Evolutionary conservation across 129 eudicot species (phyloP).

Genomic region (Artemisia tridentata): DNA sequence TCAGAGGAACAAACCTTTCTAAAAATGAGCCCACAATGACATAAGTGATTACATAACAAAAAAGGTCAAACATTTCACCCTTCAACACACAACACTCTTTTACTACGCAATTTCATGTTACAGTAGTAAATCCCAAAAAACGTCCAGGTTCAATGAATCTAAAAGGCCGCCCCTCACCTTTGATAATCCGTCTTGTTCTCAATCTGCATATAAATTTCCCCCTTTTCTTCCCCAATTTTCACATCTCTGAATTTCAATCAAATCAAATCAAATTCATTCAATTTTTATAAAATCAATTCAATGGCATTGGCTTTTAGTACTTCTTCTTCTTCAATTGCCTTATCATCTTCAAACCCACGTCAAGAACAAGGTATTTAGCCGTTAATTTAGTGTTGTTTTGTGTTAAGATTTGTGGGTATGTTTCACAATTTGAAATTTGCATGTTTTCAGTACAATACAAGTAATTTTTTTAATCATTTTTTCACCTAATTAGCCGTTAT

Average conservation of each 20-base stretch:
- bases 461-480: no score
- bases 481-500: no score
- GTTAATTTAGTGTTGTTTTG: not conserved
- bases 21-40: no score
- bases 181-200: constrained; percentile 20
- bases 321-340: constrained; percentile 40
- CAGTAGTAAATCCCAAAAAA: no score
- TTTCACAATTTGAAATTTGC: no score
- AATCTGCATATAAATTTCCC: constrained; percentile 19
- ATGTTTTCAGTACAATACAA: no score
- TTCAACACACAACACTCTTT: no score
- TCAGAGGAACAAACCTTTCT: no score
- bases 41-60: no score
- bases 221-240: constrained; percentile 1
- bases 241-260: no score
- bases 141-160: constrained; percentile 97
- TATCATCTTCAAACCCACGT: constrained; percentile 39
- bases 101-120: no score
- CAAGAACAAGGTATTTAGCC: constrained; percentile 35
- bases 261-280: constrained; percentile 1
- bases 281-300: not conserved
- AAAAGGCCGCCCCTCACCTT: constrained; percentile 29
- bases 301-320: constrained; percentile 59
- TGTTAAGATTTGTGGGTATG: not conserved
- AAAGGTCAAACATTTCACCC: no score